Evolutionary conservation across 768 basidiomycete species (phyloP).

Genomic region (Boletales sp.): DNA sequence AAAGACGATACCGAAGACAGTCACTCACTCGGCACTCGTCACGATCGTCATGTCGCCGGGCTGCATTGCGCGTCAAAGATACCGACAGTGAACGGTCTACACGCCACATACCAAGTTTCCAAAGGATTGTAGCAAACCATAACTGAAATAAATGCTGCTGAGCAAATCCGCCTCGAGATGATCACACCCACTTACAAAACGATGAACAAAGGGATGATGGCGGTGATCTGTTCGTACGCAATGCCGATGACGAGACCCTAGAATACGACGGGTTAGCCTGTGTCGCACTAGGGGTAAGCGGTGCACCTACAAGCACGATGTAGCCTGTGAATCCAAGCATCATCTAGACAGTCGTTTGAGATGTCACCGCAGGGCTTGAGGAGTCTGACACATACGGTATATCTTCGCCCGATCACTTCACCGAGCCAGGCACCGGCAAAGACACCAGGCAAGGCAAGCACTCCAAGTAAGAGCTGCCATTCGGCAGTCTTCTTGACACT

Average conservation of each 20-base stretch:
- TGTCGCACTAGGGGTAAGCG: not conserved
- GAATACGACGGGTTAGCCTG: not conserved
- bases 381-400: slow-evolving; percentile 41
- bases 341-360: slow-evolving; percentile 39
- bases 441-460: slow-evolving; percentile 60
- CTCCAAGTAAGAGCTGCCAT: slow-evolving; percentile 64
- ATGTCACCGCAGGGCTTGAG: not conserved
- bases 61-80: slow-evolving; percentile 26
- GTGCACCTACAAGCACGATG: slow-evolving; percentile 49
- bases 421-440: slow-evolving; percentile 47
- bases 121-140: slow-evolving; percentile 66
- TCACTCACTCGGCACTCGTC: slow-evolving; percentile 57
- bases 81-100: not conserved
- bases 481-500: slow-evolving; percentile 59
- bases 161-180: not conserved
- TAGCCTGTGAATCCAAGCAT: slow-evolving; percentile 67
- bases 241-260: slow-evolving; percentile 53
- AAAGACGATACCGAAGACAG: not conserved
- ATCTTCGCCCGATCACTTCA: slow-evolving; percentile 52
- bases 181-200: slow-evolving; percentile 46
- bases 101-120: slow-evolving; percentile 52
- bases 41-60: slow-evolving; percentile 70
- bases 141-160: slow-evolving; percentile 34
- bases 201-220: slow-evolving; percentile 60
- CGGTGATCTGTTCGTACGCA: slow-evolving; percentile 58